Conservation (phyloP, 176 grass and related monocot genomes). For the Pontederia paniculata region DNA sequence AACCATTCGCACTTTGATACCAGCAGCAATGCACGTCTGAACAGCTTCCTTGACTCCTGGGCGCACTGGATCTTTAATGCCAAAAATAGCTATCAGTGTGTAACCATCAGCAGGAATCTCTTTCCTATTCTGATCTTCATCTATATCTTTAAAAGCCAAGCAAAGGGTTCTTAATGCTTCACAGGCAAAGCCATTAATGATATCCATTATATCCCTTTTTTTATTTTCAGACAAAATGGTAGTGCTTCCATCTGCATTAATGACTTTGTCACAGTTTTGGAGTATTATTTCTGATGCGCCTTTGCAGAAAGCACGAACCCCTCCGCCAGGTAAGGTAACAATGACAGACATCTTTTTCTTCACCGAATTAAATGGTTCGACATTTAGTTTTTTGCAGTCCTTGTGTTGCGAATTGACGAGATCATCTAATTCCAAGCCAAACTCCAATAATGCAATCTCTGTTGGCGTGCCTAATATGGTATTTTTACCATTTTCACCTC, state of each 20-base stretch:
- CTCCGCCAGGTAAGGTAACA: slow-evolving; percentile 46
- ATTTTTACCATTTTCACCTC: slow-evolving; percentile 45
- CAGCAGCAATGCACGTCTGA: slow-evolving; percentile 50
- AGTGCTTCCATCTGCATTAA: slow-evolving; percentile 39
- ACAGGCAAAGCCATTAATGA: slow-evolving; percentile 66
- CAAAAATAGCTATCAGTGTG: slow-evolving; percentile 74
- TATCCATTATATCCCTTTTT: slow-evolving; percentile 30
- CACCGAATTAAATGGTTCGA: slow-evolving; percentile 92
- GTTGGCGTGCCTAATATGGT: slow-evolving; percentile 84
- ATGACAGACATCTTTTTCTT: slow-evolving; percentile 84
- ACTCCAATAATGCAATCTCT: slow-evolving; percentile 79
- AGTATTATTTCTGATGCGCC: slow-evolving; percentile 86
- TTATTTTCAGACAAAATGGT: slow-evolving; percentile 33
- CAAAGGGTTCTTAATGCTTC: slow-evolving; percentile 88
- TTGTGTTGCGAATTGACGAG: slow-evolving; percentile 15
- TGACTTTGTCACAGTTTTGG: slow-evolving; percentile 39
- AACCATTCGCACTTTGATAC: slow-evolving; percentile 90
- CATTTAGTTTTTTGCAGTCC: slow-evolving; percentile 41
- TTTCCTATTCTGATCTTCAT: slow-evolving; percentile 2
- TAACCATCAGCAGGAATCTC: slow-evolving; percentile 59
- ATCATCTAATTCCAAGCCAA: slow-evolving; percentile 68
- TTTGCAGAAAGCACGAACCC: slow-evolving; percentile 48
- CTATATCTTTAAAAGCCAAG: slow-evolving; percentile 79
- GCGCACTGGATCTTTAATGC: slow-evolving; percentile 87
- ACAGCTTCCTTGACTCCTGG: slow-evolving; percentile 79